Evolutionary conservation across 1,284 basidiomycete genomes (phyloP).

Genomic region (Boletus austroedulis): DNA sequence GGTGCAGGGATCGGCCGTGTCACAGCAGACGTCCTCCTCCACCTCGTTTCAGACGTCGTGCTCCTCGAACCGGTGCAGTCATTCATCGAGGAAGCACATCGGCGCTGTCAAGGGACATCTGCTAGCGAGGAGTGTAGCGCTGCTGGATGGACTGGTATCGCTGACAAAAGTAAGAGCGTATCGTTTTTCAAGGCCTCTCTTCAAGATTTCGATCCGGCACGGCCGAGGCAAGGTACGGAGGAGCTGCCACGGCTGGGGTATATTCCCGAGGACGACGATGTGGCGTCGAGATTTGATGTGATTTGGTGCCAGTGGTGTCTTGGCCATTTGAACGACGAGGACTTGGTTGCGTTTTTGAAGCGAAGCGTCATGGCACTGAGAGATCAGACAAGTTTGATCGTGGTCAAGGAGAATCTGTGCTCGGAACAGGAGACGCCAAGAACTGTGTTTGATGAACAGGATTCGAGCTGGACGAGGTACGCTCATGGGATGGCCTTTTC

Average conservation of each 20-base stretch:
- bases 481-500: background rate
- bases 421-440: conserved; percentile 53
- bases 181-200: conserved; percentile 75
- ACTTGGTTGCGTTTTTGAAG: conserved; percentile 75
- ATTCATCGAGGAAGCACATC: conserved; percentile 73
- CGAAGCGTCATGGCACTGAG: conserved; percentile 58
- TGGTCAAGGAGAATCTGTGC: conserved; percentile 94
- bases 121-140: conserved; percentile 18
- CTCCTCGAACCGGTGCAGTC: conserved; percentile 82
- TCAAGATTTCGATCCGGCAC: conserved; percentile 70
- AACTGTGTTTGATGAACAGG: conserved; percentile 78
- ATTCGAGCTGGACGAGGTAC: conserved; percentile 85
- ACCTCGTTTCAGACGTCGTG: conserved; percentile 81
- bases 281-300: conserved; percentile 63
- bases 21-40: conserved; percentile 79
- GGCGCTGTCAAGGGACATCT: conserved; percentile 39
- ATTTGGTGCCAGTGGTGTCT: conserved; percentile 97
- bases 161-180: conserved; percentile 68
- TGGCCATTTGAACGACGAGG: conserved; percentile 77
- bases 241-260: conserved; percentile 61
- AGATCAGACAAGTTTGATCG: conserved; percentile 54
- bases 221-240: conserved; percentile 43
- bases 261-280: conserved; percentile 45
- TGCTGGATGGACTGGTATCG: conserved; percentile 64
- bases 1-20: conserved; percentile 91